These are phyloP conservation scores for Aspergillus transmontanensis DNA, from an alignment of 2,329 filamentous ascomycete genomes.

Conservation along the genomic window DNA sequence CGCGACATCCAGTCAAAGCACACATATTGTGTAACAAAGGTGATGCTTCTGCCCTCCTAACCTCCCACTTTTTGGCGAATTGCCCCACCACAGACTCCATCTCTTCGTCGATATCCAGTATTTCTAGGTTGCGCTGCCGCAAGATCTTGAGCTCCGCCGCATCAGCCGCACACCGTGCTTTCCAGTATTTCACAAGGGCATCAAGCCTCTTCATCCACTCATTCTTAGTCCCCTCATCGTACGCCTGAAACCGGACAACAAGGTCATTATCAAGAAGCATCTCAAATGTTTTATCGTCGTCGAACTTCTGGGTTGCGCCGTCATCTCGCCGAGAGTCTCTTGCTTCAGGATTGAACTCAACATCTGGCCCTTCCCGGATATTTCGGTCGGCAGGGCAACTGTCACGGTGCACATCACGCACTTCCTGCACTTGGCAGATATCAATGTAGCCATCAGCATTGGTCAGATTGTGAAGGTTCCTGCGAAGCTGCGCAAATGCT, in stretches of 20 bases:
- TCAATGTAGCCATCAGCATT: constrained; percentile 67
- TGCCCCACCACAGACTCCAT: constrained; percentile 67
- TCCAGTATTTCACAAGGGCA: constrained; percentile 64
- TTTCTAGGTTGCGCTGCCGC: constrained; percentile 59
- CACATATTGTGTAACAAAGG: constrained; percentile 69
- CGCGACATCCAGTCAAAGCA: constrained; percentile 63
- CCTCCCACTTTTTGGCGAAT: constrained; percentile 69
- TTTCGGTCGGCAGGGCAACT: constrained; percentile 55
- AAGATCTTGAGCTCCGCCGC: constrained; percentile 60
- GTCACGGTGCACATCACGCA: constrained; percentile 58
- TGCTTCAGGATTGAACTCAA: constrained; percentile 57
- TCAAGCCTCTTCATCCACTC: constrained; percentile 65
- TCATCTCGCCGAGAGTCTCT: constrained; percentile 53
- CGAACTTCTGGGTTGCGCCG: constrained; percentile 55
- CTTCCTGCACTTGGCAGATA: constrained; percentile 58
- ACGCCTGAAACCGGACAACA: constrained; percentile 62
- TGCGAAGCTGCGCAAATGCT: constrained; percentile 60
- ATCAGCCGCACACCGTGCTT: constrained; percentile 57
- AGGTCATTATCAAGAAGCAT: constrained; percentile 63
- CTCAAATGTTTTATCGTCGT: constrained; percentile 63
- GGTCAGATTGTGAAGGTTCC: constrained; percentile 60
- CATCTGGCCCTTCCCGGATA: constrained; percentile 55
- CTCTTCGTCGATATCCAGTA: constrained; percentile 66
- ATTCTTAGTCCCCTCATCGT: constrained; percentile 58
- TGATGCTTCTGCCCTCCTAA: constrained; percentile 64